Percentiles rank a stretch among this genome's conserved stretches.
These are phyloP conservation scores for Exophiala mesophila DNA, from an alignment of 2,329 filamentous ascomycete genomes.

Conservation along the genomic window DNA sequence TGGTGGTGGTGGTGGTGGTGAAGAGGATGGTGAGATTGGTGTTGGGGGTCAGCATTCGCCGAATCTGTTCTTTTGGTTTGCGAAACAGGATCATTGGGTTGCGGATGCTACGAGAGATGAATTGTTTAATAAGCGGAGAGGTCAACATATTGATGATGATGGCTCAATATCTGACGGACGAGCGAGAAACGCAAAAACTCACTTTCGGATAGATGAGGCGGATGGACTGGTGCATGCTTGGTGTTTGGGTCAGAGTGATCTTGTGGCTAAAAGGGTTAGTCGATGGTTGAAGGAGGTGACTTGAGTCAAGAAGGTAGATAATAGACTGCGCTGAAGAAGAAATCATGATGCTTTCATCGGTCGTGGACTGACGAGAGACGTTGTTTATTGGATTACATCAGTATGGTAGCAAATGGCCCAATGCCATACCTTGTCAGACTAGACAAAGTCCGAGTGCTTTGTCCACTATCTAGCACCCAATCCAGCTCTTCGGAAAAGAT, in stretches of 20 bases:
- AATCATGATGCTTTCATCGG: too few relatives aligned
- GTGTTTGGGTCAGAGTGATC: slow-evolving; percentile 46
- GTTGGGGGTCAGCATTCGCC: slow-evolving; percentile 18
- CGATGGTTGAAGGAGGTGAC: slow-evolving; percentile 46
- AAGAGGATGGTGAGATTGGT: slow-evolving; percentile 11
- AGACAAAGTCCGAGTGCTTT: too few relatives aligned
- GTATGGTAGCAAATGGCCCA: too few relatives aligned
- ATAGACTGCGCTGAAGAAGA: too few relatives aligned
- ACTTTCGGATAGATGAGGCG: slow-evolving; percentile 51
- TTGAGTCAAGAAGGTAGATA: too few relatives aligned
- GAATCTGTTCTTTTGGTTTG: slow-evolving; percentile 56
- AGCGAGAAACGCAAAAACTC: slow-evolving; percentile 33
- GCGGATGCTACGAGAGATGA: slow-evolving; percentile 53
- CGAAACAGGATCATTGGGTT: slow-evolving; percentile 58
- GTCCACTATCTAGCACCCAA: slow-evolving; percentile 25
- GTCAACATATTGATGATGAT: neutral
- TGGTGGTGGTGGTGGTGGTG: slow-evolving; percentile 5
- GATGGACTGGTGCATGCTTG: slow-evolving; percentile 55
- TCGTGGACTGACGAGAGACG: too few relatives aligned
- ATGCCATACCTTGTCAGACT: too few relatives aligned
- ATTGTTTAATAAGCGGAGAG: slow-evolving; percentile 40
- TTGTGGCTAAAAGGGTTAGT: slow-evolving; percentile 49
- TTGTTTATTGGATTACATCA: too few relatives aligned
- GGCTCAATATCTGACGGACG: slow-evolving; percentile 2
- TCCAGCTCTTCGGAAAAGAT: slow-evolving; percentile 42